These are phyloP conservation scores for Microcos paniculata DNA, from an alignment of 345 rosid species.

Conservation along the genomic window DNA sequence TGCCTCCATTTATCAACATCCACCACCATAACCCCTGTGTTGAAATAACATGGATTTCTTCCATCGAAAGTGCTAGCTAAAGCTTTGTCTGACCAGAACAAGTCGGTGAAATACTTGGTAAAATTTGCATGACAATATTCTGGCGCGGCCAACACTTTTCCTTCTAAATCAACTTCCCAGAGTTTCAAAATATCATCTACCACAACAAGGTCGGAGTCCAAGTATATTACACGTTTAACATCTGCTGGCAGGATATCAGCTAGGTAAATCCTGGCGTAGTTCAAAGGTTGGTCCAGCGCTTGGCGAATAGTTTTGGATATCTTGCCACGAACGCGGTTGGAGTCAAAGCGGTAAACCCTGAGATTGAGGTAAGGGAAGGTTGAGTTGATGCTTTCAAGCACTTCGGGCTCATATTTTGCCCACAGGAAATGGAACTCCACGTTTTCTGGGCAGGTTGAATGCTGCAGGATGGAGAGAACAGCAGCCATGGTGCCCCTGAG, in stretches of 20 bases:
- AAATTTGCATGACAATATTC: slow-evolving; percentile 54
- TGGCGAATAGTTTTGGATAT: slow-evolving; percentile 52
- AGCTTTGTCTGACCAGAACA: slow-evolving; percentile 39
- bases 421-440: slow-evolving; percentile 43
- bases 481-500: slow-evolving; percentile 58
- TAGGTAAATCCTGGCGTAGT: slow-evolving; percentile 52
- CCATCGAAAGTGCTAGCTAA: slow-evolving; percentile 36
- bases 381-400: slow-evolving; percentile 36
- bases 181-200: slow-evolving; percentile 48
- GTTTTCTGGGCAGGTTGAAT: slow-evolving; percentile 51
- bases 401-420: slow-evolving; percentile 29
- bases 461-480: slow-evolving; percentile 43
- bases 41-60: slow-evolving; percentile 42
- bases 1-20: slow-evolving; percentile 47
- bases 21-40: slow-evolving; percentile 57
- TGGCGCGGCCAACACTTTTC: slow-evolving; percentile 47
- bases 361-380: slow-evolving; percentile 48
- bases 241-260: slow-evolving; percentile 34
- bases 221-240: slow-evolving; percentile 41
- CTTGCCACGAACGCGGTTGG: slow-evolving; percentile 42
- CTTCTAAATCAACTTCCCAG: slow-evolving; percentile 47
- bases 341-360: slow-evolving; percentile 36
- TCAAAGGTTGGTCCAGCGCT: slow-evolving; percentile 54
- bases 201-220: slow-evolving; percentile 52
- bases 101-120: slow-evolving; percentile 39